Evolutionary conservation across 192 early-diverging fungal genomes (phyloP), one percentile per base, ranked within the genome.

Genomic region (Nowakowskiella sp.): DNA sequence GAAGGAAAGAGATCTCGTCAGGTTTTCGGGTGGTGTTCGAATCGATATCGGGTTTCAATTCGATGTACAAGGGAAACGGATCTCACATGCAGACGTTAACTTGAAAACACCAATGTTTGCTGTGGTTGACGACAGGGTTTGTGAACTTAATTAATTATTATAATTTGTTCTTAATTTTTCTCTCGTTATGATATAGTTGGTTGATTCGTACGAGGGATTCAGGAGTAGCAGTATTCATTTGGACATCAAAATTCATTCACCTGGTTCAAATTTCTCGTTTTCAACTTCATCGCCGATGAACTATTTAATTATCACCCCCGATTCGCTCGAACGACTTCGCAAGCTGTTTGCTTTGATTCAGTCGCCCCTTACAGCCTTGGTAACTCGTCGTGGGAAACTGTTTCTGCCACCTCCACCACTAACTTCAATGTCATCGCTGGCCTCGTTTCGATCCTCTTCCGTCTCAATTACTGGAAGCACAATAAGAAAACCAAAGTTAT

Each of bases 301-400:
- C 55, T 50, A 30, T 16, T 32, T 75, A 8, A 61, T 52, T 45
- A 57, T 79, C 8, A 69, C 57, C 30, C 39, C 66, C 23, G 56
- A 61, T 2, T 55, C 68, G 1, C 44, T 74, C 19, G 22, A 30
- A 22, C 60, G 61, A 2, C 51, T 79, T 10, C 36, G 58, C 28
- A 63, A 21, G 3, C 36, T 79, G 7, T 56, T 60, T n/a, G 47
- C 61, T 26, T 49, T 73, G 5, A 76, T 71, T 60, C 77, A 79
- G 53, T 79, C 77, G 3, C 53, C 63, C 2, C 58, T 79, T 3
- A 68, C 77, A 6, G 72, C 62, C 45, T 44, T 79, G 1, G 71
- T 73, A 9, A 57, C 73, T 28, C 70, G 67, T 8, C 55, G 68
- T 1, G 70, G 73, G 6, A 56, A 39, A 10, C 49, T 73, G 4